Base-by-base conservation (phyloP, 2,329 filamentous ascomycete genomes). In the Microascus cirrosus region DNA sequence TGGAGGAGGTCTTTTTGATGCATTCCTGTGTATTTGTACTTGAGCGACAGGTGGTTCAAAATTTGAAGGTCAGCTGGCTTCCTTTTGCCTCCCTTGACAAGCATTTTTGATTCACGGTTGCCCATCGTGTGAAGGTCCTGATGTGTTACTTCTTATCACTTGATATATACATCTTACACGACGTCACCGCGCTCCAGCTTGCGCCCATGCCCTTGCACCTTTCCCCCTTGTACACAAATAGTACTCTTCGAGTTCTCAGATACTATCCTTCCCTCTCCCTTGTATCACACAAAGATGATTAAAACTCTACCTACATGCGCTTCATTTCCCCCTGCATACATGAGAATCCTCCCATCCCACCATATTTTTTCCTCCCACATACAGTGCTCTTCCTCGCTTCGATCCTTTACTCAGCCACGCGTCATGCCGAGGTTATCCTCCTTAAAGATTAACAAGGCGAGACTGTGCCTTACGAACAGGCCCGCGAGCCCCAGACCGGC, bases 361-460 rank as follows among this genome's bases (percentile, higher is more conserved):
- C 15, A 48, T 22, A 53, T 32, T 48, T 24, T 24, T 3, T 24
- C 20, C n/a, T 42, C 20, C 2, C 4, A 8, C 28, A 8, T 4
- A 15, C 39, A 45, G 15, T 58, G 18, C 8, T 32, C 28, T 32
- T 18, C 39, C 25, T 36, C 36, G 32, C 22, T 20, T 20, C 34
- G 20, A 52, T 42, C 18, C 42, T 22, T 5, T 12, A 3, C 50
- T 53, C 34, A 68, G 42, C 63, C 62, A 51, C 66, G 65, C 18
- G 61, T 60, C 34, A 74, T 72, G 61, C 75, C 77, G 75, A 78
- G 76, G 70, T 99, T 99, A 73, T 99, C 94, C 68, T 88, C 84
- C 69, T 87, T 87, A 77, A 99, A 99, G 63, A 99, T 82, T 63
- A 94, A 77, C 66, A 95, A 74, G 52, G 94, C 94, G 63, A 96